phyloP scores from a whole-genome alignment of 352 stramenopile genomes.

The Phytophthora ramorum region DNA sequence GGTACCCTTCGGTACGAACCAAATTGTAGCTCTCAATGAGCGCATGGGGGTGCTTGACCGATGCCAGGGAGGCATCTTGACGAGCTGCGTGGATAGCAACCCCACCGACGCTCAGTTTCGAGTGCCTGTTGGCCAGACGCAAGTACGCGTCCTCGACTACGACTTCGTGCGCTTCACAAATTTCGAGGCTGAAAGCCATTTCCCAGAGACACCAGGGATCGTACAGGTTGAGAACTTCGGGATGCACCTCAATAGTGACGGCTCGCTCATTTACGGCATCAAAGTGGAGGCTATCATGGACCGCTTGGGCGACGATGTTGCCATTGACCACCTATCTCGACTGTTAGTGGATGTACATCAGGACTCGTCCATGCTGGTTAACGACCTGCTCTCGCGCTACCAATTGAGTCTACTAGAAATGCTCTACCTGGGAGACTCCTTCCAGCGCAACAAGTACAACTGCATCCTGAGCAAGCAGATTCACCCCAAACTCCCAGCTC shows the following conservation, averaged over 20 bases:
- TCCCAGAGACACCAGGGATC: slow-evolving; percentile 93
- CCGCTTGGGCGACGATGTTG: slow-evolving; percentile 95
- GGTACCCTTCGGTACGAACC: slow-evolving; percentile 97
- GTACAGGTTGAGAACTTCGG: slow-evolving; percentile 98
- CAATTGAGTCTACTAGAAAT: slow-evolving; percentile 96
- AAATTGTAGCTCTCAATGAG: slow-evolving; percentile 98
- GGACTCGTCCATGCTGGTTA: slow-evolving; percentile 96
- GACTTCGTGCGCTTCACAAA: slow-evolving; percentile 98
- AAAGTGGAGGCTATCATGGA: slow-evolving; percentile 97
- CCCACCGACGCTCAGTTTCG: slow-evolving; percentile 87
- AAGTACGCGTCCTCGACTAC: slow-evolving; percentile 97
- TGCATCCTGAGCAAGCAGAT: slow-evolving; percentile 98
- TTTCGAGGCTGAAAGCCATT: slow-evolving; percentile 98
- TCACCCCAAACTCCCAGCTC: slow-evolving; percentile 93
- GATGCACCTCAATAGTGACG: slow-evolving; percentile 82
- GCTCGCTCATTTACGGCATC: slow-evolving; percentile 86
- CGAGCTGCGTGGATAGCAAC: slow-evolving; percentile 90
- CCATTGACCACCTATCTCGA: slow-evolving; percentile 95
- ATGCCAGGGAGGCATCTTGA: slow-evolving; percentile 97
- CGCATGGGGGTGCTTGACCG: slow-evolving; percentile 96
- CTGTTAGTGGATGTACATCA: slow-evolving; percentile 97
- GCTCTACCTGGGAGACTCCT: slow-evolving; percentile 95
- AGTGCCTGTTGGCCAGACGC: slow-evolving; percentile 92
- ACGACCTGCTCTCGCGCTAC: slow-evolving; percentile 96
- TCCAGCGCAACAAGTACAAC: slow-evolving; percentile 98